Evolutionary conservation across 1,139 yeast species (phyloP), one percentile per base, ranked within the genome.

Genomic region (Debaryomycetaceae sp.): DNA sequence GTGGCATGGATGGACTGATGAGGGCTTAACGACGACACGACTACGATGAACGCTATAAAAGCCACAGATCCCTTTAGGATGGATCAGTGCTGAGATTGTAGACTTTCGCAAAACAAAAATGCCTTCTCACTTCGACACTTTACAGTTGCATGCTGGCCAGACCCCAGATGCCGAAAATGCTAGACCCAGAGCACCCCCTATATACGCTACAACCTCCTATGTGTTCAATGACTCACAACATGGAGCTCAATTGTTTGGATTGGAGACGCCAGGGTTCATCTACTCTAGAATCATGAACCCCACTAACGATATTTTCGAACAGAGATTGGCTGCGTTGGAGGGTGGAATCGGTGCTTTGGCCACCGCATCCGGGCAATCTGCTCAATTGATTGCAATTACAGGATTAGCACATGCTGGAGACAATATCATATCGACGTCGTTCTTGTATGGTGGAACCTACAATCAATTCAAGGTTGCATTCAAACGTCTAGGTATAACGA

Each of bases 91-190:
- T 17, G 20, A 17, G 20, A 17, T 17, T 17, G 20, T 17, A 17
- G 20, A 17, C 20, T 17, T 17, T 17, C 4, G 20, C 20, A 17
- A 4, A 17, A 17, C 20, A 27, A 50, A 37, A 14, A 68, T 68
- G 73, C 78, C 85, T 43, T 77, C 81, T 37, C 89, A 86, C 59
- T 90, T 89, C 59, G 97, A 89, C 62, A 93, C 97, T 39, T 76
- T 87, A 53, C 97, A 91, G 74, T 80, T 93, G 57, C 98, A 93
- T 68, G 97, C 97, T 47, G 99, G 98, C 50, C 91, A 85, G 64
- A 39, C 40, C 31, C 72, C 71, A 46, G 68, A 80, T 57, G 84
- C 81, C 59, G 72, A 76, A 53, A 75, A 91, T 51, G 80, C 78
- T 70, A 61, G 68, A 43, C 80, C 97, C 45, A 81, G 97, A 65